Conservation (phyloP, 768 basidiomycete genomes). For the Leccinum obscurum region DNA sequence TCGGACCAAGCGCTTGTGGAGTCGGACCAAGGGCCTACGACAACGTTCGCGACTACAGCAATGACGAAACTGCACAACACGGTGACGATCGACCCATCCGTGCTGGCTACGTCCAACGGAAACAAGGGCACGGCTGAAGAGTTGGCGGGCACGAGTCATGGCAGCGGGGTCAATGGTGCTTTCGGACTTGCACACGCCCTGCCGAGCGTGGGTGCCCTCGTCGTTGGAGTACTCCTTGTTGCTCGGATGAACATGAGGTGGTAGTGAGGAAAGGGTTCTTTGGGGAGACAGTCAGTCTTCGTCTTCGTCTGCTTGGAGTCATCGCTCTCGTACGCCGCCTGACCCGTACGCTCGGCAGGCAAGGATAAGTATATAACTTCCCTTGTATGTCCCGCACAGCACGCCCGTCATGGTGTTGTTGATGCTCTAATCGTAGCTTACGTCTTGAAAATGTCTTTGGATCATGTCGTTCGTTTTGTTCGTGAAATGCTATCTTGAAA, state of each 20-base stretch:
- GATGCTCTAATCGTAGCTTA: background rate
- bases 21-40: conserved; percentile 34
- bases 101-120: conserved; percentile 66
- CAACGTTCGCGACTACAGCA: conserved; percentile 59
- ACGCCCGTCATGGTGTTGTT: background rate
- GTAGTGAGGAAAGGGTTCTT: background rate
- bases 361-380: background rate
- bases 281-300: conserved; percentile 4
- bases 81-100: conserved; percentile 51
- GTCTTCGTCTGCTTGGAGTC: conserved; percentile 12
- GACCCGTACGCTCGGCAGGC: conserved; percentile 2
- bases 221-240: conserved; percentile 19
- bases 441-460: background rate
- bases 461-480: background rate
- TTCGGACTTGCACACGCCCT: conserved; percentile 13
- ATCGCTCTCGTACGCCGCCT: conserved; percentile 6
- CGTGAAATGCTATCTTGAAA: background rate
- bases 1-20: conserved; percentile 41
- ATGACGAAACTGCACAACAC: conserved; percentile 37
- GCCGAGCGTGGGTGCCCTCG: conserved; percentile 10
- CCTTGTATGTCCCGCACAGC: conserved; percentile 5
- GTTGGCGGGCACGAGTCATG: conserved; percentile 11
- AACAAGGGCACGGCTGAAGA: conserved; percentile 34
- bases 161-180: background rate
- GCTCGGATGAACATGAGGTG: conserved; percentile 1